phyloP scores from a whole-genome alignment of 129 eudicot species.

The Lactuca sativa region DNA sequence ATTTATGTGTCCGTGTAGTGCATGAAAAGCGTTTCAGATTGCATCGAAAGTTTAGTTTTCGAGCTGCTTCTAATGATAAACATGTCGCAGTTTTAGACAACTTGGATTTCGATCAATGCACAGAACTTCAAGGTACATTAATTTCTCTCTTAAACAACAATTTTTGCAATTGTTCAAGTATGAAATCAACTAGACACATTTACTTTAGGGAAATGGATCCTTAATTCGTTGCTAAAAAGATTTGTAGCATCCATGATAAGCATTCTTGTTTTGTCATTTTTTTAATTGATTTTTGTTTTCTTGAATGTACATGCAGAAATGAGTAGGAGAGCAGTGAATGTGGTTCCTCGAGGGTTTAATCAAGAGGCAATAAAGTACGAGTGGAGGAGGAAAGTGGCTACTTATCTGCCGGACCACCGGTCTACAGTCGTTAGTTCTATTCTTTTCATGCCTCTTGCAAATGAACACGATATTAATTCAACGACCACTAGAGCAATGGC shows the following conservation, averaged over 20 bases:
- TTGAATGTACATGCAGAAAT: constrained; percentile 35
- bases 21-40: constrained; percentile 36
- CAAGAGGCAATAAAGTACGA: constrained; percentile 47
- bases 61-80: constrained; percentile 53
- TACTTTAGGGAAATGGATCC: too few relatives aligned
- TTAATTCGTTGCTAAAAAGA: neutral
- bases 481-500: constrained; percentile 56
- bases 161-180: too few relatives aligned
- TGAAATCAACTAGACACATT: too few relatives aligned
- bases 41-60: constrained; percentile 43
- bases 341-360: constrained; percentile 40
- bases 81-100: constrained; percentile 60
- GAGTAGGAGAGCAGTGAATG: constrained; percentile 53
- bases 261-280: neutral
- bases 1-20: constrained; percentile 40
- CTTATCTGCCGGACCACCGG: constrained; percentile 45
- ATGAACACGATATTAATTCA: constrained; percentile 35
- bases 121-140: constrained; percentile 52
- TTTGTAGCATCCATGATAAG: too few relatives aligned
- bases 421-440: constrained; percentile 52
- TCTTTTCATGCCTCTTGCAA: constrained; percentile 48
- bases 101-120: constrained; percentile 47
- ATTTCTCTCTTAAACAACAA: neutral
- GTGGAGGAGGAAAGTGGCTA: constrained; percentile 54
- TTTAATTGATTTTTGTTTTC: neutral